These are phyloP conservation scores for Jackrogersella multiformis DNA, from an alignment of 495 filamentous ascomycete genomes.

Conservation along the genomic window DNA sequence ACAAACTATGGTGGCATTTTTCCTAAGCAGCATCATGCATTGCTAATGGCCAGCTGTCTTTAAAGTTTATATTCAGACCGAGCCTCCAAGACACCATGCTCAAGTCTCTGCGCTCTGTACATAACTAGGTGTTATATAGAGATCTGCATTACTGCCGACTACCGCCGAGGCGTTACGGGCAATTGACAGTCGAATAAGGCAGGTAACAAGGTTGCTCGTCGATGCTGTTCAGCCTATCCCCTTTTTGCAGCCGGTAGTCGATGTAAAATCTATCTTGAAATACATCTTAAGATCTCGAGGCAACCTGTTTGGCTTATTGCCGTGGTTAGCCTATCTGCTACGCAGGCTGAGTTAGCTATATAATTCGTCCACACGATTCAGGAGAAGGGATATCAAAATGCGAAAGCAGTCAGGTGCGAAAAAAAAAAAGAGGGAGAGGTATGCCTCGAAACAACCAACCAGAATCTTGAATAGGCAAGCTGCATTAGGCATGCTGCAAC, in stretches of 20 bases:
- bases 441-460: conserved; percentile 32
- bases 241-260: not conserved
- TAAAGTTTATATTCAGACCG: conserved; percentile 16
- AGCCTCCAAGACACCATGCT: conserved; percentile 8
- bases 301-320: not conserved
- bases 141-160: conserved; percentile 33
- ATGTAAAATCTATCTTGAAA: not conserved
- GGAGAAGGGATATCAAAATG: conserved; percentile 37
- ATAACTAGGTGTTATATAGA: too few species aligned
- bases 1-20: conserved; percentile 1
- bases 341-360: not conserved
- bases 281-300: not conserved
- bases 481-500: conserved; percentile 28
- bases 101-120: not conserved
- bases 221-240: not conserved
- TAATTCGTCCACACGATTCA: conserved; percentile 11
- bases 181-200: conserved; percentile 30
- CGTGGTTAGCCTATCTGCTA: not conserved
- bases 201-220: conserved; percentile 16
- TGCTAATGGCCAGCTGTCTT: conserved; percentile 21
- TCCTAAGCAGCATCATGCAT: conserved; percentile 9
- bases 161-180: conserved; percentile 23
- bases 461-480: conserved; percentile 28
- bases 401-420: conserved; percentile 25
- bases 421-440: conserved; percentile 16